A percentile compares a stretch with the other conserved stretches of the same genome.
These are phyloP conservation scores for Melaleuca quinquenervia DNA, from an alignment of 345 rosid species.

Conservation along the genomic window DNA sequence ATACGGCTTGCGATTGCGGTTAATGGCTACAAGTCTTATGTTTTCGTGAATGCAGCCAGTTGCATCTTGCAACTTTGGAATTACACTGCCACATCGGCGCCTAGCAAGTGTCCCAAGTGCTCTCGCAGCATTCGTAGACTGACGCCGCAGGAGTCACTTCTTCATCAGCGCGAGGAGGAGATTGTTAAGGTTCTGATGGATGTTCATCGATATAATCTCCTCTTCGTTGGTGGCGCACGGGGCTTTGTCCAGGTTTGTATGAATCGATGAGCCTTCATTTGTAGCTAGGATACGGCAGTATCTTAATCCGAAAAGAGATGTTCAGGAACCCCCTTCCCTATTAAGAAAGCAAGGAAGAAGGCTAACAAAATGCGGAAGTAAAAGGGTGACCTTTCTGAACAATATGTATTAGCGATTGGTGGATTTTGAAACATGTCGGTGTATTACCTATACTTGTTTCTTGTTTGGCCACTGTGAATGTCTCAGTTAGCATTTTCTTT, in stretches of 20 bases:
- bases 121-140: constrained; percentile 39
- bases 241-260: constrained; percentile 53
- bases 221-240: constrained; percentile 55
- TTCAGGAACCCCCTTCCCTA: neutral
- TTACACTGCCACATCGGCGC: constrained; percentile 58
- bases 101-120: constrained; percentile 94
- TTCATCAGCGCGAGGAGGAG: constrained; percentile 27
- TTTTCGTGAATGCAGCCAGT: constrained; percentile 27
- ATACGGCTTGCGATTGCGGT: neutral
- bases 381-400: neutral
- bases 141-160: constrained; percentile 45
- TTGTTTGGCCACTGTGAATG: neutral
- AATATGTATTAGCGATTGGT: neutral
- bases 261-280: neutral
- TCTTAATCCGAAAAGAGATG: neutral
- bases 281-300: neutral
- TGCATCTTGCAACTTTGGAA: constrained; percentile 91
- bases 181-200: constrained; percentile 43
- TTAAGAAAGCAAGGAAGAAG: neutral
- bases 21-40: neutral
- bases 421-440: neutral
- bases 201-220: constrained; percentile 60
- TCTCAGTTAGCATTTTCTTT: neutral
- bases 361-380: neutral
- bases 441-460: neutral